A percentile compares a stretch with the other conserved stretches of the same genome.
These are phyloP conservation scores for Diaporthe sp. DNA, from an alignment of 2,329 filamentous ascomycete genomes.

Conservation along the genomic window DNA sequence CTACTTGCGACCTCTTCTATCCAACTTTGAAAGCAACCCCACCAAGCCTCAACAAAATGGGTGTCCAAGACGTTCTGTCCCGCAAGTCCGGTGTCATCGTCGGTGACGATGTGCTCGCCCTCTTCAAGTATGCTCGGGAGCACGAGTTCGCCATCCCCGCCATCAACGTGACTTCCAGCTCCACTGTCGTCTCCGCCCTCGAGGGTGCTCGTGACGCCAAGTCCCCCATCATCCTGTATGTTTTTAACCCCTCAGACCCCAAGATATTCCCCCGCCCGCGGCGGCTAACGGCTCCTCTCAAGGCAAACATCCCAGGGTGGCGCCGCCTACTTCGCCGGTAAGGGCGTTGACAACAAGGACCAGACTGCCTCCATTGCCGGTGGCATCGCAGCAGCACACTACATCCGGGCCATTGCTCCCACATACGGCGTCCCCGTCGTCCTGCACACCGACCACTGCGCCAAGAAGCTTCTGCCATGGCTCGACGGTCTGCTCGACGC, in stretches of 20 bases:
- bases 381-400: conserved; percentile 90
- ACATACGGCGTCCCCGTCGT: conserved; percentile 91
- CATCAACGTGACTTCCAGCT: conserved; percentile 95
- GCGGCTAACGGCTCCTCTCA: background rate
- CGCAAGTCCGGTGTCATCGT: conserved; percentile 77
- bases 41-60: conserved; percentile 51
- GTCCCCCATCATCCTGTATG: conserved; percentile 84
- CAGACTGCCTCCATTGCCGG: conserved; percentile 92
- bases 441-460: conserved; percentile 98
- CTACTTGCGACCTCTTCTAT: conserved; percentile 7
- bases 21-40: background rate
- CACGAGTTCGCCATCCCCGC: conserved; percentile 91
- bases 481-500: conserved; percentile 95
- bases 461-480: conserved; percentile 99
- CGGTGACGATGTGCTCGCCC: conserved; percentile 58
- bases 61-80: conserved; percentile 67
- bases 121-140: conserved; percentile 93
- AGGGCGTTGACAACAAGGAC: conserved; percentile 85
- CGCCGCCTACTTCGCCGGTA: conserved; percentile 92
- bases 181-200: conserved; percentile 81
- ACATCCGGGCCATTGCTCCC: conserved; percentile 90
- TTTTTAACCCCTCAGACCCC: background rate
- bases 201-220: conserved; percentile 96
- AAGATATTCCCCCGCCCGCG: background rate
- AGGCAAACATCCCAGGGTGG: conserved; percentile 90